Percentiles rank a stretch among this genome's conserved stretches.
Conservation (phyloP, 306 rosid species). For the Lagenaria siceraria region DNA sequence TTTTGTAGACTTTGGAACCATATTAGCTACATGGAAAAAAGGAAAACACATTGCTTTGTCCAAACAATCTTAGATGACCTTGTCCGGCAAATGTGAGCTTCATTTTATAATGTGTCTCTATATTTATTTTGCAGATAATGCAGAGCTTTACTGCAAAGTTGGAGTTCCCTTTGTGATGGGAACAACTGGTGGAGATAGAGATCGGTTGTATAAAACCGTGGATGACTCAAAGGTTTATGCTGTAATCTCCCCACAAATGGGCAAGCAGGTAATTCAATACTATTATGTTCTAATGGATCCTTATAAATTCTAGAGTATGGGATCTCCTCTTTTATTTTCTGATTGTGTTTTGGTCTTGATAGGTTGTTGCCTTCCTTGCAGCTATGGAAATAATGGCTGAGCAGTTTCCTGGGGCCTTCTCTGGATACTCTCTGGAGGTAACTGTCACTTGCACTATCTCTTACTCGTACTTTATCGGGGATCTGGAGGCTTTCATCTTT, state of each 20-base stretch:
- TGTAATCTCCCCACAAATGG: slow-evolving; percentile 96
- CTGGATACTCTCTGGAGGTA: slow-evolving; percentile 86
- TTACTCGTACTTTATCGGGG: background rate
- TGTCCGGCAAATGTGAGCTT: background rate
- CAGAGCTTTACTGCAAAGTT: slow-evolving; percentile 62
- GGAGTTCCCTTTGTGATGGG: slow-evolving; percentile 98
- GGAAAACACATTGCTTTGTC: background rate
- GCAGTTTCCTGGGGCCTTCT: slow-evolving; percentile 92
- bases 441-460: background rate
- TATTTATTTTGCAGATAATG: slow-evolving; percentile 40
- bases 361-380: slow-evolving; percentile 97
- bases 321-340: slow-evolving; percentile 17
- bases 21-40: background rate
- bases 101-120: background rate
- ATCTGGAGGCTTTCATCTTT: background rate
- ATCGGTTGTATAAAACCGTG: slow-evolving; percentile 50
- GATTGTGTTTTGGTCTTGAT: slow-evolving; percentile 10
- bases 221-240: slow-evolving; percentile 59
- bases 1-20: background rate
- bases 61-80: background rate
- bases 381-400: slow-evolving; percentile 94
- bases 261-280: slow-evolving; percentile 51
- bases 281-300: background rate
- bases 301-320: background rate
- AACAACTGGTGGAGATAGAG: slow-evolving; percentile 91